Base-by-base conservation (phyloP, 1,139 yeast genomes). In the Nakaseomyces nivariensis region DNA sequence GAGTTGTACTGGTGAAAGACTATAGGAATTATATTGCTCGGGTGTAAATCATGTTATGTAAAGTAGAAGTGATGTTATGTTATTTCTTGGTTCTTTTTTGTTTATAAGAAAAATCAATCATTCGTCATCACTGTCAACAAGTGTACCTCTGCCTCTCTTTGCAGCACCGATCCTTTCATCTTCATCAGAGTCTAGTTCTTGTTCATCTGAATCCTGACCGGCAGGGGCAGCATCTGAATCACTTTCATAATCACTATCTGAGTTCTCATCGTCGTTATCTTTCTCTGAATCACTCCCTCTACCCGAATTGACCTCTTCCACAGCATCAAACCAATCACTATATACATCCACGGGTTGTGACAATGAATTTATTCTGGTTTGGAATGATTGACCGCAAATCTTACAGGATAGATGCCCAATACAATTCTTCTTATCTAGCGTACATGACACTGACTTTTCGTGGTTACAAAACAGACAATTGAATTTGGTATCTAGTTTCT, bases 241-340 rank as follows among this genome's bases (percentile, higher is more conserved):
- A 46, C 60, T 55, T 46, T 63, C 67, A 46, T 63, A 64, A 50
- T 64, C 67, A 49, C 64, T 58, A 31, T 61, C 64, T 31, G 62
- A 54, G 32, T 52, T 60, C 31, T 54, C 61, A 24, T 62, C 66
- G 11, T 56, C 67, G 5, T 41, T 41, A 29, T 41, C 44, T 22
- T 59, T 66, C 10, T 60, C 67, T n/a, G 64, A 58, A 24, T 59
- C 71, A 52, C 64, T 64, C 33, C 63, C 70, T 34, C 72, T 77
- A 52, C 85, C 86, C 55, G 81, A 82, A 42, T 94, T 95, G 53
- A 92, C 94, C 48, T 94, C 96, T 62, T 92, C 98, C 65, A 96
- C 92, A 1, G 97, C 98, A 72, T 92, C 98, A 52, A 89, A 89
- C 98, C 98, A 92, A 65, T 90, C 98, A 48, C 96, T 85, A 66